Evolutionary conservation across 495 filamentous ascomycete species (phyloP), one percentile per base, ranked within the genome.

Genomic region (Penicillium pancosmium): DNA sequence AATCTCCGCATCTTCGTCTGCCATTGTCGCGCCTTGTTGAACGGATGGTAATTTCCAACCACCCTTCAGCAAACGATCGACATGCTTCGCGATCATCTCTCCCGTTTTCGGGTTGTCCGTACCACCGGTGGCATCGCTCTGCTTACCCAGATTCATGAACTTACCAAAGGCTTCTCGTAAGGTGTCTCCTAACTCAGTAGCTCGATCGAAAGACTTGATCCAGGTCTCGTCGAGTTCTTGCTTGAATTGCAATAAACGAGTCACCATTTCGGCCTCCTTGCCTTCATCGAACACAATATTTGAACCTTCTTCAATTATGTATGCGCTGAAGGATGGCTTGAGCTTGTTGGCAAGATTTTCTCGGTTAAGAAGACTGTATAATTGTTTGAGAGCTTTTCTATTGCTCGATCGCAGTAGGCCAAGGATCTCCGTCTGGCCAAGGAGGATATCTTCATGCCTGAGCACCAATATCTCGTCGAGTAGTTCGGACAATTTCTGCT

Each of bases 81-180:
- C 92, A 62, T 97, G 92, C 73, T 96, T 98, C 13, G 94, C 94
- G 57, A 98, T 95, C 93, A 97, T 96, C 75, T 99, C 94, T 33
- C 93, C 94, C 8, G 95, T 90, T 77, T 96, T 97, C 9, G 91
- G 89, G 55, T 95, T 95, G 61, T 90, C 86, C 4, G 90, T 90
- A 40, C 86, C 84, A 78, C 88, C 91, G 2, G 82, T 83, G 16
- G 84, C 78, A 19, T 78, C 78, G 15, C 81, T 79, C 49, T 85
- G 87, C 73, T 86, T 88, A 8, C 82, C 84, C 70, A 90, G 84
- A 70, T 99, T 99, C 79, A 99, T 95, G 67, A 98, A 97, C 2
- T 76, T 75, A 38, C 89, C 86, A 66, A 98, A 98, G 2, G 90
- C 83, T 68, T 97, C 91, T 12, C 94, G 82, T 34, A 98, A 75